A percentile compares a stretch with the other conserved stretches of the same genome.
phyloP scores from a whole-genome alignment of 495 filamentous ascomycete species.

The Hyaloscypha hepaticicola region DNA sequence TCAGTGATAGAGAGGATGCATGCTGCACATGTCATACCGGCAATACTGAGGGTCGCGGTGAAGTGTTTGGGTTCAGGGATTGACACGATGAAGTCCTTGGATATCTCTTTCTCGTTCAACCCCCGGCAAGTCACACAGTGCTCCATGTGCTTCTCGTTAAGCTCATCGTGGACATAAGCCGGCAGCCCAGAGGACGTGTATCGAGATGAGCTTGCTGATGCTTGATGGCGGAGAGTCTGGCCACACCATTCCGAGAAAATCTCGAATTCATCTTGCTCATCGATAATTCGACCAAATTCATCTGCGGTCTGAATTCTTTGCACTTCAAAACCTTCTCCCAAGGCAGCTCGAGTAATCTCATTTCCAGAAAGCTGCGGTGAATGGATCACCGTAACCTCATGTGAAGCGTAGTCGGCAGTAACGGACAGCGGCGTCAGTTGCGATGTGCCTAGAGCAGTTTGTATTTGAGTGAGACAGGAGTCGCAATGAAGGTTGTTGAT shows the following conservation, averaged over 20 bases:
- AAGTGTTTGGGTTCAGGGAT: background rate
- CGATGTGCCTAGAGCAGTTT: conserved; percentile 43
- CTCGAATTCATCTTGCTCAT: background rate
- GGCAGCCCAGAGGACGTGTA: background rate
- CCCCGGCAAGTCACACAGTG: conserved; percentile 15
- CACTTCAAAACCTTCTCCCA: conserved; percentile 35
- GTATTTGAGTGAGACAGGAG: conserved; percentile 57
- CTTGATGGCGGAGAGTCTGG: background rate
- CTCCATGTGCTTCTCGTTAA: background rate
- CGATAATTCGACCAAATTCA: background rate
- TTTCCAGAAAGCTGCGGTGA: conserved; percentile 17
- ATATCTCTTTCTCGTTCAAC: conserved; percentile 36
- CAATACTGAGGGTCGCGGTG: conserved; percentile 63
- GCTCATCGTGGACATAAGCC: background rate
- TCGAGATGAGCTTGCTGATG: background rate
- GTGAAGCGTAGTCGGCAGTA: conserved; percentile 57
- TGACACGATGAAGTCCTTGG: background rate
- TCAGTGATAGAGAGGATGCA: conserved; percentile 67
- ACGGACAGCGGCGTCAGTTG: conserved; percentile 45
- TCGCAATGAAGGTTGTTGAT: conserved; percentile 62
- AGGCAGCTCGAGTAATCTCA: conserved; percentile 34
- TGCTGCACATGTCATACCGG: conserved; percentile 81
- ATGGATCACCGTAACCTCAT: conserved; percentile 45
- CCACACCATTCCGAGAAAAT: background rate
- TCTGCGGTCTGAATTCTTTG: conserved; percentile 13